phyloP scores from a whole-genome alignment of 805 yeast genomes.

The Starmerella scarabaei region DNA sequence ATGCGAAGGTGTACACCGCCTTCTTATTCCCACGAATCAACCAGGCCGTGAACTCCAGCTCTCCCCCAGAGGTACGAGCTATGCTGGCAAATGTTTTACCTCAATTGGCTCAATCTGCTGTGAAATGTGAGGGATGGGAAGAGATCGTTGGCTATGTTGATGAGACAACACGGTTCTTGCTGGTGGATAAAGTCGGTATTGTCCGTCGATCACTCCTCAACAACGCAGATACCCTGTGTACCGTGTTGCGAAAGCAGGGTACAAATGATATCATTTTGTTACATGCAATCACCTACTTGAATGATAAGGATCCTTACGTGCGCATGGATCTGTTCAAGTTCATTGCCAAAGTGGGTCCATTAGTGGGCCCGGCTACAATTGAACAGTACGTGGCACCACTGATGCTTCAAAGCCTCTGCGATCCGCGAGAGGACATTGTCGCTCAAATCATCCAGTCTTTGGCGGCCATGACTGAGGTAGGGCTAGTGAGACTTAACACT shows the following conservation, averaged over 20 bases:
- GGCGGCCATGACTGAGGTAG: constrained; percentile 43
- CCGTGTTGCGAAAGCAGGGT: constrained; percentile 72
- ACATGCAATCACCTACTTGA: constrained; percentile 80
- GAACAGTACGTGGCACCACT: constrained; percentile 84
- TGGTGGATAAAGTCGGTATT: constrained; percentile 54
- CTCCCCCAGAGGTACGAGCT: constrained; percentile 41
- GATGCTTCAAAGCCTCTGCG: constrained; percentile 67
- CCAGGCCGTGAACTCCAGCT: constrained; percentile 30
- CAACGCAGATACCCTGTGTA: constrained; percentile 64
- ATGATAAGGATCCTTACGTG: constrained; percentile 58
- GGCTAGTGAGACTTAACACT: constrained; percentile 39
- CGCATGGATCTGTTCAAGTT: constrained; percentile 60
- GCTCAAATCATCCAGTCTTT: constrained; percentile 51
- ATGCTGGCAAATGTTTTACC: constrained; percentile 66
- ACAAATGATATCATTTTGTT: constrained; percentile 81
- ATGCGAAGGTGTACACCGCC: constrained; percentile 66
- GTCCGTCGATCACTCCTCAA: constrained; percentile 60
- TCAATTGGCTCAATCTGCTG: constrained; percentile 49
- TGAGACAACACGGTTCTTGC: constrained; percentile 44
- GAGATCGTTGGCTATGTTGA: constrained; percentile 41
- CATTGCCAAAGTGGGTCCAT: constrained; percentile 60
- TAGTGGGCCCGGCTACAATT: constrained; percentile 66
- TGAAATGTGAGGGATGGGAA: constrained; percentile 25
- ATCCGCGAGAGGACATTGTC: constrained; percentile 63
- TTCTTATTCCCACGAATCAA: constrained; percentile 61